phyloP scores from a whole-genome alignment of 2,329 filamentous ascomycete species.

The Fusarium pseudocircinatum region DNA sequence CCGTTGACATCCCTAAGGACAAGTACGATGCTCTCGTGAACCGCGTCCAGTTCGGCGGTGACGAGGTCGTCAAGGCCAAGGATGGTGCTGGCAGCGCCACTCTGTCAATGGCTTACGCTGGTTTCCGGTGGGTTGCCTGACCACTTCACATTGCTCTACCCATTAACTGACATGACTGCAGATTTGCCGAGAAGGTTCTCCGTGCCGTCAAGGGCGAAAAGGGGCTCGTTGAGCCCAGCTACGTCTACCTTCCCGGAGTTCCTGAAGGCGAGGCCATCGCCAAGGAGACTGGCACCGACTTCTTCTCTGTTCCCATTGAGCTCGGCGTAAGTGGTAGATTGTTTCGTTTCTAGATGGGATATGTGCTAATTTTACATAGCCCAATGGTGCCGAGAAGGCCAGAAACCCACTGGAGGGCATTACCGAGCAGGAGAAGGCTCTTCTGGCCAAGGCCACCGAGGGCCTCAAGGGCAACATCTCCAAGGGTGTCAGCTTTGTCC shows the following conservation, averaged over 20 bases:
- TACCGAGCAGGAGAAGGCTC: conserved; percentile 87
- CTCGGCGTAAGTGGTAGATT: conserved; percentile 78
- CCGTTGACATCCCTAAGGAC: conserved; percentile 83
- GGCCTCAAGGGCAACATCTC: conserved; percentile 92
- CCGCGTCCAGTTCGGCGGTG: conserved; percentile 97
- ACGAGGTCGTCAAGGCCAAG: conserved; percentile 96
- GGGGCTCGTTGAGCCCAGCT: conserved; percentile 93
- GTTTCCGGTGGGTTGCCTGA: conserved; percentile 73
- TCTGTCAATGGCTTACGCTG: conserved; percentile 94
- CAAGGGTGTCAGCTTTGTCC: conserved; percentile 91
- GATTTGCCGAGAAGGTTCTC: conserved; percentile 94
- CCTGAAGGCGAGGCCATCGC: conserved; percentile 85
- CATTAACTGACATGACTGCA: conserved; percentile 47
- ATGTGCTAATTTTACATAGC: conserved; percentile 60
- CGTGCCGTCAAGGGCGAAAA: conserved; percentile 89
- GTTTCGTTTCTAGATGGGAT: conserved; percentile 2
- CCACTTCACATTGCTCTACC: neutral
- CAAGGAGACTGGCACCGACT: conserved; percentile 86
- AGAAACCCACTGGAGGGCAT: conserved; percentile 80
- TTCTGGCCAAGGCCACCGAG: conserved; percentile 78
- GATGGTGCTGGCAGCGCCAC: conserved; percentile 90
- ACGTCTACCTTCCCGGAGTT: conserved; percentile 84
- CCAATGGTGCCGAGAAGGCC: conserved; percentile 86
- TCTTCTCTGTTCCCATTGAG: conserved; percentile 96
- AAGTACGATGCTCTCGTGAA: conserved; percentile 92